Evolutionary conservation across 2,329 filamentous ascomycete species (phyloP).

Genomic region (Arthrobotrys iridis): DNA sequence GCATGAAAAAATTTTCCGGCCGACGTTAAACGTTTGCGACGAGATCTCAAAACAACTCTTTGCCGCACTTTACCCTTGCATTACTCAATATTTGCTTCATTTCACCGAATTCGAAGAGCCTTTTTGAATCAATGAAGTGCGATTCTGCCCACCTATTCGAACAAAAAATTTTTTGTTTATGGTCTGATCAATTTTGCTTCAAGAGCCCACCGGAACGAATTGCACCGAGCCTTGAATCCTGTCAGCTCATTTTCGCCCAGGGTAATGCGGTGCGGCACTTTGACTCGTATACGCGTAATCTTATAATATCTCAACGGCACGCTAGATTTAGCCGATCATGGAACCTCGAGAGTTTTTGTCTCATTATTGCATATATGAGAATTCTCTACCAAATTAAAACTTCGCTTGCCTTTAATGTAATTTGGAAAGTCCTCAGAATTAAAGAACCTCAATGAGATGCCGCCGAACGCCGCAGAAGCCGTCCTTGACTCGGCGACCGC

Average conservation of each 20-base stretch:
- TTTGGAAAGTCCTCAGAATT: not conserved
- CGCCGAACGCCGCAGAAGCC: not conserved
- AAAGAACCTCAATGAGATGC: not conserved
- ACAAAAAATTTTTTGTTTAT: not conserved
- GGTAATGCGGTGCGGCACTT: not conserved
- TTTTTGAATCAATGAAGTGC: not conserved
- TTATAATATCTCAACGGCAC: no score
- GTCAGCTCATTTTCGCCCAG: not conserved
- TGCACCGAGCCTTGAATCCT: not conserved
- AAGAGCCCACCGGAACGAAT: not conserved
- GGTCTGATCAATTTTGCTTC: not conserved
- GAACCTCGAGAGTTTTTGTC: no score
- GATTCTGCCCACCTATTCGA: not conserved
- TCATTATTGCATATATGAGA: no score
- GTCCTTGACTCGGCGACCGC: slow-evolving; percentile 6
- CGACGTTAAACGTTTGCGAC: not conserved
- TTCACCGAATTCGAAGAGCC: not conserved
- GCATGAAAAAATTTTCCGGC: slow-evolving; percentile 12
- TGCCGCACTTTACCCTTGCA: slow-evolving; percentile 28
- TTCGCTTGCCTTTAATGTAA: no score
- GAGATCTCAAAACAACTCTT: slow-evolving; percentile 16
- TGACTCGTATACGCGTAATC: no score
- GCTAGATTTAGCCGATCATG: no score
- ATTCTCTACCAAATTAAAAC: no score
- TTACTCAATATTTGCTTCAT: slow-evolving; percentile 19